These are phyloP conservation scores for Cryptococcus neoformans DNA, from an alignment of 1,284 basidiomycete species.

Conservation along the genomic window DNA sequence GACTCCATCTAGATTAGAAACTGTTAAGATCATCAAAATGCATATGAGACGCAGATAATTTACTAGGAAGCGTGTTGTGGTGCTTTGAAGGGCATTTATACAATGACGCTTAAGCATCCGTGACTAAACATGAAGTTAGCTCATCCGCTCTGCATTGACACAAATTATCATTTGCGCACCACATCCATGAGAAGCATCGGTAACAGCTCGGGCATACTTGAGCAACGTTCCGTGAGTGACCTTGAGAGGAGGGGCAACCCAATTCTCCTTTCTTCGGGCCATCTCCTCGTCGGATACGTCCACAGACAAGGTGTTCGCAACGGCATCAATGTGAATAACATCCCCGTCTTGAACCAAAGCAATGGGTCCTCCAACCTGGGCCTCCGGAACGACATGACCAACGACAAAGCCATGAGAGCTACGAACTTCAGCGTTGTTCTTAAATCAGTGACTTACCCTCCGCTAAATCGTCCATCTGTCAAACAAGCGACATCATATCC, in stretches of 20 bases:
- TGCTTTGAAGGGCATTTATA: too few relatives aligned
- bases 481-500: constrained; percentile 86
- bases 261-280: constrained; percentile 63
- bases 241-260: constrained; percentile 83
- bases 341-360: constrained; percentile 93
- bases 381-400: constrained; percentile 63
- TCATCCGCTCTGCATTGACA: too few relatives aligned
- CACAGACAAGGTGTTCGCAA: constrained; percentile 74
- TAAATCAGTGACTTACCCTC: constrained; percentile 56
- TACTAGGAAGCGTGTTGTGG: too few relatives aligned
- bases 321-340: constrained; percentile 74
- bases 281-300: constrained; percentile 77
- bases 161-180: constrained; percentile 20
- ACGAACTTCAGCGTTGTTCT: constrained; percentile 15
- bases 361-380: constrained; percentile 90
- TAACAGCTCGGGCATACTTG: constrained; percentile 81
- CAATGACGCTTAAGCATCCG: too few relatives aligned
- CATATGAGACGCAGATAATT: too few relatives aligned
- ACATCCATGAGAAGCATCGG: constrained; percentile 60
- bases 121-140: too few relatives aligned
- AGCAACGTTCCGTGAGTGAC: constrained; percentile 76
- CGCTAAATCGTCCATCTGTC: constrained; percentile 95
- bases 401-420: constrained; percentile 57
- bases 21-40: too few relatives aligned
- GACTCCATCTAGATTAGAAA: too few relatives aligned